Evolutionary conservation across 352 stramenopile genomes (phyloP), one percentile per base, ranked within the genome.

Genomic region (Phytophthora constricta): DNA sequence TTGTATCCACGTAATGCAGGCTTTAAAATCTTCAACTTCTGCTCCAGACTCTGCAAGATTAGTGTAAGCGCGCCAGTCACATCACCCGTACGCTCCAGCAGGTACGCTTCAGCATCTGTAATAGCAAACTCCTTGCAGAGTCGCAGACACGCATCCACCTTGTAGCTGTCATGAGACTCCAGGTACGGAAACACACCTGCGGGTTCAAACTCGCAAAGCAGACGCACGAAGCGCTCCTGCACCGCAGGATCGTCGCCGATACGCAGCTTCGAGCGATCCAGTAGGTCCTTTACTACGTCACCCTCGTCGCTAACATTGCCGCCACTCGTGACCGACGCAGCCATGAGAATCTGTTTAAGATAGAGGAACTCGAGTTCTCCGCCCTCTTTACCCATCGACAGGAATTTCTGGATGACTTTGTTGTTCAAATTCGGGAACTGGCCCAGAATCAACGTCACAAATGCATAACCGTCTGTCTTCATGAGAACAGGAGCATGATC

Each of bases 1-100:
- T 90, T 91, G 72, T 88, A 93, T 34, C 89, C 79, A 66, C 89
- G 82, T 5, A 98, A 56, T 14, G 91, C 89, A 20, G 82, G 86
- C 59, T 96, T 96, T 11, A 98, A 68, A 26, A 90, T 88, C 77
- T 98, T 97, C 45, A 98, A 84, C 55, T 97, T 93, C 65, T 95
- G 91, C 58, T 98, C 93, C 41, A 98, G 70, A 25, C 85, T 98
- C 69, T 97, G 80, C 16, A 98, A 68, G 67, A 98, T 98, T 10
- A 98, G 72, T 39, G 92, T 94, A 13, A 98, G 72, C 10, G 92
- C 94, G 39, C 92, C 93, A n/a, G 84, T 96, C 3, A 98, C 93
- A 70, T 98, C 94, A 27, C 94, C 96, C 48, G 93, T 98, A 28
- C 90, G 80, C 60, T 98, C 96, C 7, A 98, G 77, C 48, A 98